Evolutionary conservation across 306 rosid genomes (phyloP).

Genomic region (Abrus pulchellus): DNA sequence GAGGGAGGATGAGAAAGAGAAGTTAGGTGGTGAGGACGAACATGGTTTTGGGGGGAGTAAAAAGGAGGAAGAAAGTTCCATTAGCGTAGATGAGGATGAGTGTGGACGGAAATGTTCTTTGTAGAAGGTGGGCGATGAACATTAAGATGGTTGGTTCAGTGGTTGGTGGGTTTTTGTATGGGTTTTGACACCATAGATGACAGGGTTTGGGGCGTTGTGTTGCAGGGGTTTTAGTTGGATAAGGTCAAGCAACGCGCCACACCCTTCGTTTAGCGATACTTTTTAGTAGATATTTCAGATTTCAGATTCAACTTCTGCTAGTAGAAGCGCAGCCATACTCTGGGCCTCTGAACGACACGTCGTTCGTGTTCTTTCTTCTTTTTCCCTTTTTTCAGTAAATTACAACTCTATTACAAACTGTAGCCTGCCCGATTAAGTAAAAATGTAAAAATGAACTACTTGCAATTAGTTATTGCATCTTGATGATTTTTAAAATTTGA

Average conservation of each 20-base stretch:
- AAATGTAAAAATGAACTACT: too few relatives aligned
- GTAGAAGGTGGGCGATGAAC: not conserved
- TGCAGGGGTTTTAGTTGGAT: constrained; percentile 56
- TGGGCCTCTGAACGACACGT: too few relatives aligned
- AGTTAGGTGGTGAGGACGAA: constrained; percentile 48
- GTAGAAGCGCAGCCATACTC: too few relatives aligned
- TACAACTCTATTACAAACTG: too few relatives aligned
- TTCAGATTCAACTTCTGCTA: too few relatives aligned
- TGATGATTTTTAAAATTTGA: too few relatives aligned
- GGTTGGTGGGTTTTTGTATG: not conserved
- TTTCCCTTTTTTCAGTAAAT: too few relatives aligned
- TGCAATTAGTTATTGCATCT: too few relatives aligned
- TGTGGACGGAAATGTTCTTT: constrained; percentile 14
- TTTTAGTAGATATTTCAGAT: constrained; percentile 31
- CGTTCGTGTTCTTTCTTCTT: not conserved
- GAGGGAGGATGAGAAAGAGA: constrained; percentile 69
- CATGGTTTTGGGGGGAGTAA: constrained; percentile 54
- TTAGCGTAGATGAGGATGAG: constrained; percentile 35
- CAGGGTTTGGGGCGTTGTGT: constrained; percentile 45
- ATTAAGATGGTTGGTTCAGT: constrained; percentile 26
- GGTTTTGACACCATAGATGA: constrained; percentile 42
- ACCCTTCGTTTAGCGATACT: constrained; percentile 1
- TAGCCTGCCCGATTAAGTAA: too few relatives aligned
- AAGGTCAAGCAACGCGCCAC: constrained; percentile 41
- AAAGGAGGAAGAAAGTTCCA: constrained; percentile 88